These are phyloP conservation scores for Parsonsia alboflavescens DNA, from an alignment of 257 asterid species.

Conservation along the genomic window DNA sequence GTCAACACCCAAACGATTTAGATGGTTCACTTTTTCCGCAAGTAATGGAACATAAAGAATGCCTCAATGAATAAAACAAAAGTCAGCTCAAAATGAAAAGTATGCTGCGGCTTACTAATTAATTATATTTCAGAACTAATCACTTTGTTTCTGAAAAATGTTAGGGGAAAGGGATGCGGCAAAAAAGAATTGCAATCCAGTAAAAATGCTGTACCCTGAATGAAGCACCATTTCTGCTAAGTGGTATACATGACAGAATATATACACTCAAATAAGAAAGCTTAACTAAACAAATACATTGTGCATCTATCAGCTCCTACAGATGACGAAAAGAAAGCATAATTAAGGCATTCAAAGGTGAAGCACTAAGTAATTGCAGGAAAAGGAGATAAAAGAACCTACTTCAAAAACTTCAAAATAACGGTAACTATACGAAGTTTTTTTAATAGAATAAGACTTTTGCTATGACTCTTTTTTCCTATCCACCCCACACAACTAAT, in stretches of 20 bases:
- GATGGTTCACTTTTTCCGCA: not conserved
- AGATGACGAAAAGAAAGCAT: too few relatives aligned
- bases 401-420: not conserved
- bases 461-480: not conserved
- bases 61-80: not conserved
- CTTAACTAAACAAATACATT: not conserved
- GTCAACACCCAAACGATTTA: constrained; percentile 14
- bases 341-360: not conserved
- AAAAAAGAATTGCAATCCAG: not conserved
- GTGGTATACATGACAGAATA: not conserved
- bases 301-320: not conserved
- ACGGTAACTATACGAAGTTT: not conserved
- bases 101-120: not conserved
- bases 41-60: not conserved
- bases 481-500: not conserved
- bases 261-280: not conserved
- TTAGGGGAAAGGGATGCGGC: not conserved
- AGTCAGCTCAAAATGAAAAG: not conserved
- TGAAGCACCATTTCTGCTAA: not conserved
- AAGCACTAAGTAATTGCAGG: not conserved
- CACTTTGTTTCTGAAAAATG: constrained; percentile 1
- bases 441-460: not conserved
- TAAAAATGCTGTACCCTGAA: not conserved
- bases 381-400: not conserved
- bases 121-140: not conserved